phyloP scores from a whole-genome alignment of 139 green algal species.

The Volvox reticuliferus region DNA sequence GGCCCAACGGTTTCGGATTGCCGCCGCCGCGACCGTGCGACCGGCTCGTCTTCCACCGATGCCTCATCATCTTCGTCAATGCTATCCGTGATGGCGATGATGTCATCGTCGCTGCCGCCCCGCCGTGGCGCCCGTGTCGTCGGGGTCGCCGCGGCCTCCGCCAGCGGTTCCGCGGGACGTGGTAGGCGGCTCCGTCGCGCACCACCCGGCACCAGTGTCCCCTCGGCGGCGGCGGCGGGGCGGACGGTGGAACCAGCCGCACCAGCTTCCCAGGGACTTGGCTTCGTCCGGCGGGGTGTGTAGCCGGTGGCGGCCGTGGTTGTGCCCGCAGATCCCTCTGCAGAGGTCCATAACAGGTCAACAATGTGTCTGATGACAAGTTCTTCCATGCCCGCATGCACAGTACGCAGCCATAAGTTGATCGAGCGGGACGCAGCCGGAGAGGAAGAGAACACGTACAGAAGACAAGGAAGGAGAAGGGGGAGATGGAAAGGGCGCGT shows the following conservation, averaged over 20 bases:
- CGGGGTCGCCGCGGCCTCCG: background rate
- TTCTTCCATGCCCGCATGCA: too few relatives aligned
- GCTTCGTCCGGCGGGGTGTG: background rate
- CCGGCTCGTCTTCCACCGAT: background rate
- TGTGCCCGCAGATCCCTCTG: too few relatives aligned
- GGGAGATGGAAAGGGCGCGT: too few relatives aligned
- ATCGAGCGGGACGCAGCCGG: too few relatives aligned
- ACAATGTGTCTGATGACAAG: too few relatives aligned
- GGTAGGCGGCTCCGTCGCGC: slow-evolving; percentile 14
- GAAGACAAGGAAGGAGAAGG: too few relatives aligned
- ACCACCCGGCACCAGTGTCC: background rate
- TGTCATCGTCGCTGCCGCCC: background rate
- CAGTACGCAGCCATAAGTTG: too few relatives aligned
- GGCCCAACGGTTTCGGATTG: background rate
- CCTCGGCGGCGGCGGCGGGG: background rate
- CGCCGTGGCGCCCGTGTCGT: background rate
- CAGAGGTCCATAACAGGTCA: too few relatives aligned
- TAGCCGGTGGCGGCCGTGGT: too few relatives aligned
- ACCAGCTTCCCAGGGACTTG: slow-evolving; percentile 7
- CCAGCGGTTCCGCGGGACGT: background rate
- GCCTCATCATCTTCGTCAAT: slow-evolving; percentile 15
- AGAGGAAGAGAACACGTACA: too few relatives aligned
- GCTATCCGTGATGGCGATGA: slow-evolving; percentile 19
- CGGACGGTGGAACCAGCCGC: slow-evolving; percentile 2
- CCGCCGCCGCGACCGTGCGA: background rate